These are phyloP conservation scores for Erucastrum elatum DNA, from an alignment of 345 rosid species.

Conservation along the genomic window DNA sequence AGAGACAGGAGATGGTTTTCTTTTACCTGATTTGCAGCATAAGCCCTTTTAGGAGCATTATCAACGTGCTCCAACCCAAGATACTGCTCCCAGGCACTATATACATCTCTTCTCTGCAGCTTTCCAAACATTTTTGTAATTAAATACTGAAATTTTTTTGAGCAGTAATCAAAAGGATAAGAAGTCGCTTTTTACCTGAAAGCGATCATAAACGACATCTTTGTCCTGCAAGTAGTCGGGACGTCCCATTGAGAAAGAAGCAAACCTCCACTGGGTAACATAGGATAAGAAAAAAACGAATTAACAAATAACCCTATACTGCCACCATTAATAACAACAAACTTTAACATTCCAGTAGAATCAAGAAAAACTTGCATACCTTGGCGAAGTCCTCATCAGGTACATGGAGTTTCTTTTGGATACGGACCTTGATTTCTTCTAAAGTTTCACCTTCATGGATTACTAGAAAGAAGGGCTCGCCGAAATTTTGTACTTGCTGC, in stretches of 20 bases:
- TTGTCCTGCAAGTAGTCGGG: conserved; percentile 83
- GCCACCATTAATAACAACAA: background rate
- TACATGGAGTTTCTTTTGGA: conserved; percentile 83
- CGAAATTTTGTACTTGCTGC: conserved; percentile 93
- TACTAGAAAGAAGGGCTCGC: conserved; percentile 94
- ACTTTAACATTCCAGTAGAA: background rate
- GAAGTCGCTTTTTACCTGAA: conserved; percentile 55
- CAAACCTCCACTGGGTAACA: conserved; percentile 85
- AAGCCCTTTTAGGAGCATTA: conserved; percentile 76
- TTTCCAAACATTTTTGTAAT: background rate
- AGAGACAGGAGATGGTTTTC: background rate
- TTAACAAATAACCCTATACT: background rate
- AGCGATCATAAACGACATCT: conserved; percentile 72
- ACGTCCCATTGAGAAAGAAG: conserved; percentile 83
- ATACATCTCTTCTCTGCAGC: conserved; percentile 63
- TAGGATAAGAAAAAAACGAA: background rate
- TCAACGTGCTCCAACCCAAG: conserved; percentile 94
- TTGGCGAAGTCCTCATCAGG: conserved; percentile 89
- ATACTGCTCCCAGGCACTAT: conserved; percentile 91
- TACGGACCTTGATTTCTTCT: conserved; percentile 68
- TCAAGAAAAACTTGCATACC: conserved; percentile 44
- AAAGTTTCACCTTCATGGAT: conserved; percentile 90
- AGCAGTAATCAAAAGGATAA: background rate
- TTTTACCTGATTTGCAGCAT: conserved; percentile 73
- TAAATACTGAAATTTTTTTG: background rate